Conservation (phyloP, 2,329 filamentous ascomycete genomes). For the Talaromyces piceae region DNA sequence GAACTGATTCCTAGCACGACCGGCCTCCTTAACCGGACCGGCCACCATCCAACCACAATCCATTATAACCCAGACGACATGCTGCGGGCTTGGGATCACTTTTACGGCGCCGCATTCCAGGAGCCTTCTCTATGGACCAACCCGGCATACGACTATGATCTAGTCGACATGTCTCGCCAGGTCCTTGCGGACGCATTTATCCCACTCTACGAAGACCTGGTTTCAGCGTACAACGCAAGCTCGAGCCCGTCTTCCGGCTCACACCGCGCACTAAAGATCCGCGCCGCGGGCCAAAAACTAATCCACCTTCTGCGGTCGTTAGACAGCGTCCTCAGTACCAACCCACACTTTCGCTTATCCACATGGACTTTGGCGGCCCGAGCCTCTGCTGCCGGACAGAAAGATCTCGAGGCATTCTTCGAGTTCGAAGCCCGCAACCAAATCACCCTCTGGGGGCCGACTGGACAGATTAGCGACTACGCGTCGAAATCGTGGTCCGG, state of each 20-base stretch:
- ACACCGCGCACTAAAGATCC: slow-evolving; percentile 14
- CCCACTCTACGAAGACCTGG: slow-evolving; percentile 30
- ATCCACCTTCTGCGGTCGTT: slow-evolving; percentile 29
- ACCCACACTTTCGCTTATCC: slow-evolving; percentile 36
- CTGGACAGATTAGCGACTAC: slow-evolving; percentile 44
- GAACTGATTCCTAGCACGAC: slow-evolving; percentile 39
- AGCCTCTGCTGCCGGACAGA: slow-evolving; percentile 15
- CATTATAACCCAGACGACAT: slow-evolving; percentile 36
- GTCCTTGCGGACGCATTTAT: slow-evolving; percentile 43
- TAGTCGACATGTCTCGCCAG: slow-evolving; percentile 45
- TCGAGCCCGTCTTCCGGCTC: neutral
- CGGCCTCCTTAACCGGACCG: slow-evolving; percentile 33
- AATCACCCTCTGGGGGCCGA: slow-evolving; percentile 45
- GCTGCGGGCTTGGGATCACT: slow-evolving; percentile 32
- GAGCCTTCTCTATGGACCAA: slow-evolving; percentile 33
- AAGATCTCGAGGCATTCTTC: slow-evolving; percentile 28
- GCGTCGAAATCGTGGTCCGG: slow-evolving; percentile 45
- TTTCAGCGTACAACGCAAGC: slow-evolving; percentile 26
- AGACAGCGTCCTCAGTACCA: slow-evolving; percentile 37
- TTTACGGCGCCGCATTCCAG: slow-evolving; percentile 30
- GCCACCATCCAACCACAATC: slow-evolving; percentile 37
- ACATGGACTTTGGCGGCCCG: slow-evolving; percentile 38
- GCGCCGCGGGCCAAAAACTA: slow-evolving; percentile 23
- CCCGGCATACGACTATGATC: slow-evolving; percentile 39
- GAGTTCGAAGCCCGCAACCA: slow-evolving; percentile 45